Conservation (phyloP, 805 yeast genomes). For the Metschnikowia amazonensis region DNA sequence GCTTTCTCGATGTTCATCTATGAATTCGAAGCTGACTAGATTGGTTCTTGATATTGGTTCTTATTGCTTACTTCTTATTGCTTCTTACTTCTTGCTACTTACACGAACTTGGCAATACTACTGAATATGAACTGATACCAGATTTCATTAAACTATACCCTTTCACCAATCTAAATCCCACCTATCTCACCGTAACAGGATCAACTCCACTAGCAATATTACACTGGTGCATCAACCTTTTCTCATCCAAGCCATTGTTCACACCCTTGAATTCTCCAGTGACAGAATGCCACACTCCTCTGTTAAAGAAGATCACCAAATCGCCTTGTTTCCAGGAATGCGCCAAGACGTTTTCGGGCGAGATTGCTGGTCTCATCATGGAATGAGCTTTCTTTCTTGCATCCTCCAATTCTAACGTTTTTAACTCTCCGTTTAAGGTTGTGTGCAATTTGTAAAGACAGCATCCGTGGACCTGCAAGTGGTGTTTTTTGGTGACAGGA, state of each 20-base stretch:
- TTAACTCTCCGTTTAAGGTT: slow-evolving; percentile 48
- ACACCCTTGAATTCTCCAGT: slow-evolving; percentile 73
- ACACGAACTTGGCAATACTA: too few species aligned
- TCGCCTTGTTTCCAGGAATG: slow-evolving; percentile 85
- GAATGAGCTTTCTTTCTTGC: slow-evolving; percentile 70
- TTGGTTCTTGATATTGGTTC: too few species aligned
- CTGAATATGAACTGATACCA: too few species aligned
- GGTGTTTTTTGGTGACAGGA: slow-evolving; percentile 79
- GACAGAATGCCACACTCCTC: slow-evolving; percentile 90
- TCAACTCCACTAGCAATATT: slow-evolving; percentile 80
- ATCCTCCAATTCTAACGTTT: slow-evolving; percentile 56
- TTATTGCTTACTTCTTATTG: too few species aligned
- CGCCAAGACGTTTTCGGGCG: slow-evolving; percentile 69
- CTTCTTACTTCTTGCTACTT: too few species aligned
- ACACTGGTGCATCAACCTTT: slow-evolving; percentile 89
- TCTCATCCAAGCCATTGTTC: slow-evolving; percentile 55
- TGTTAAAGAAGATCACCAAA: slow-evolving; percentile 78
- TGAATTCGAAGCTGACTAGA: too few species aligned
- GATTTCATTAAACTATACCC: too few species aligned
- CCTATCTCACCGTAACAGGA: slow-evolving; percentile 36
- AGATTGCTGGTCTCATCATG: slow-evolving; percentile 81
- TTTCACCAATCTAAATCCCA: too few species aligned
- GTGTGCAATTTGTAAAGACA: slow-evolving; percentile 66
- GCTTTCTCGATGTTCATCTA: too few species aligned
- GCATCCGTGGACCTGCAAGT: slow-evolving; percentile 84